phyloP scores from a whole-genome alignment of 495 filamentous ascomycete species.

The Penicillium mononematosum region DNA sequence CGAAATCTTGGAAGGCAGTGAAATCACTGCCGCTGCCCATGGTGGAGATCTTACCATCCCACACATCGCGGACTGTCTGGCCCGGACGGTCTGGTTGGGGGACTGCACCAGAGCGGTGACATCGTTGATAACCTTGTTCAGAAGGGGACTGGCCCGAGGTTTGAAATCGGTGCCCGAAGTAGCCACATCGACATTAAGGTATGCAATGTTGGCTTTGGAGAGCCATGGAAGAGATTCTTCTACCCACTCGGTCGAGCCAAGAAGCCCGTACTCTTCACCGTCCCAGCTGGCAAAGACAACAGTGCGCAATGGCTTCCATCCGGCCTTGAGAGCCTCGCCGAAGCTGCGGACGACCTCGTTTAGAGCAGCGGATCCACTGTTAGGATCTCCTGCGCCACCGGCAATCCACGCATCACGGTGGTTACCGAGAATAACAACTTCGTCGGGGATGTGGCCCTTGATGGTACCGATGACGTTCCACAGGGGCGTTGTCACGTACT shows the following conservation, averaged over 20 bases:
- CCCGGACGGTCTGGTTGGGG: slow-evolving; percentile 65
- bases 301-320: slow-evolving; percentile 88
- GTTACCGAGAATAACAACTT: slow-evolving; percentile 91
- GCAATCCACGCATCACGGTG: slow-evolving; percentile 95
- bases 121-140: slow-evolving; percentile 73
- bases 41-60: slow-evolving; percentile 59
- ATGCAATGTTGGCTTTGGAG: slow-evolving; percentile 66
- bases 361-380: slow-evolving; percentile 85
- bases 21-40: slow-evolving; percentile 74
- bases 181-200: slow-evolving; percentile 70
- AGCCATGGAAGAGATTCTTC: slow-evolving; percentile 88
- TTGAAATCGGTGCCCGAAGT: slow-evolving; percentile 50
- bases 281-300: slow-evolving; percentile 76
- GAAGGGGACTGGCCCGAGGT: slow-evolving; percentile 62
- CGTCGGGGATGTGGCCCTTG: slow-evolving; percentile 82
- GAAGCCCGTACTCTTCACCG: slow-evolving; percentile 68
- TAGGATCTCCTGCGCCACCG: slow-evolving; percentile 81
- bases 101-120: slow-evolving; percentile 69
- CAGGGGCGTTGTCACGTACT: slow-evolving; percentile 82
- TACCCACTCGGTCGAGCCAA: slow-evolving; percentile 75
- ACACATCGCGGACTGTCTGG: slow-evolving; percentile 66
- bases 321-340: slow-evolving; percentile 65
- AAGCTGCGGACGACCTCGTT: slow-evolving; percentile 85
- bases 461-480: slow-evolving; percentile 97
- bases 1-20: slow-evolving; percentile 72